Conservation (phyloP, 2,329 filamentous ascomycete genomes). For the Talaromyces sp. region DNA sequence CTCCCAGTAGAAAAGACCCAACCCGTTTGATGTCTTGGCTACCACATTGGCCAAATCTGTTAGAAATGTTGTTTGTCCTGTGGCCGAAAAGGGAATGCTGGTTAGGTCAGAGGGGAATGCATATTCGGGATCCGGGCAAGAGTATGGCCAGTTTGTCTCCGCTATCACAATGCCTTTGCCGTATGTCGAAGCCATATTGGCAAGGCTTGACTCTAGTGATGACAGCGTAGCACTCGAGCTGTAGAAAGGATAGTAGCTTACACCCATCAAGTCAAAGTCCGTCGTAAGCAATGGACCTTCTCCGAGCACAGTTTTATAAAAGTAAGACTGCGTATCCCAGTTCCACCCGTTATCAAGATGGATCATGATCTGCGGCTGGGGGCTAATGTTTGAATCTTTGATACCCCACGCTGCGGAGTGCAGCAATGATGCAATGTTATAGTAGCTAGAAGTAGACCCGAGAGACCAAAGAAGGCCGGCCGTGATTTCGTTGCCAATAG, state of each 20-base stretch:
- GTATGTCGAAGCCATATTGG: slow-evolving; percentile 56
- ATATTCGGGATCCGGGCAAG: slow-evolving; percentile 54
- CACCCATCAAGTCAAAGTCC: slow-evolving; percentile 67
- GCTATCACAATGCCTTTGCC: slow-evolving; percentile 64
- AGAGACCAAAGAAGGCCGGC: slow-evolving; percentile 62
- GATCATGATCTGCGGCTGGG: slow-evolving; percentile 64
- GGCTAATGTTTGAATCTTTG: slow-evolving; percentile 54
- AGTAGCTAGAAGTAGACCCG: slow-evolving; percentile 50
- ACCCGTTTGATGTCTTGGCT: slow-evolving; percentile 47
- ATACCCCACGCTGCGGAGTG: slow-evolving; percentile 60
- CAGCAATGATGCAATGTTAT: slow-evolving; percentile 59
- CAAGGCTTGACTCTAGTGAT: slow-evolving; percentile 50
- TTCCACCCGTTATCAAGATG: slow-evolving; percentile 74
- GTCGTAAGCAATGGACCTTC: slow-evolving; percentile 44
- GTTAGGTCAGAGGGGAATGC: slow-evolving; percentile 57
- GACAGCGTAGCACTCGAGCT: slow-evolving; percentile 54
- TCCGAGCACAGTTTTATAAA: slow-evolving; percentile 55
- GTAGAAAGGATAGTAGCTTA: slow-evolving; percentile 72
- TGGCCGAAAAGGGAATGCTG: slow-evolving; percentile 57
- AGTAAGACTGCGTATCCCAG: slow-evolving; percentile 61
- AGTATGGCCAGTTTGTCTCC: slow-evolving; percentile 65
- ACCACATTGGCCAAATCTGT: slow-evolving; percentile 55
- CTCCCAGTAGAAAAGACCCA: slow-evolving; percentile 69
- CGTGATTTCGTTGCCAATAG: slow-evolving; percentile 70
- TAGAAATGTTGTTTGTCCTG: slow-evolving; percentile 59